A percentile compares a stretch with the other conserved stretches of the same genome.
phyloP scores from a whole-genome alignment of 768 basidiomycete genomes.

The Amanita subjunquillea region DNA sequence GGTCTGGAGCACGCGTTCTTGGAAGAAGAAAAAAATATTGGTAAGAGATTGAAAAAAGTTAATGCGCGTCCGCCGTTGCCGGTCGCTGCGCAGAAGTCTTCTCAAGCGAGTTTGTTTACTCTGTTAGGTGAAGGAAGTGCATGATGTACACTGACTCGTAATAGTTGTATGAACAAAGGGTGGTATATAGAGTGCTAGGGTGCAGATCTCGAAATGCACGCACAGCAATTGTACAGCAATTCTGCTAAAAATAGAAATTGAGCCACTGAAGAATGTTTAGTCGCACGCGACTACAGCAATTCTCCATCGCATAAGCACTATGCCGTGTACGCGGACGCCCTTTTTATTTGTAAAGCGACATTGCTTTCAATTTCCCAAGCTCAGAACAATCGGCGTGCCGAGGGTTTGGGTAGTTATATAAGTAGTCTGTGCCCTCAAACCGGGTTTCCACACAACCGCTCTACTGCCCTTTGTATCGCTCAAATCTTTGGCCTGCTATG shows the following conservation, averaged over 20 bases:
- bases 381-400: neutral
- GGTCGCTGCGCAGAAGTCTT: neutral
- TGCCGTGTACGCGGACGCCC: neutral
- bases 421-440: neutral
- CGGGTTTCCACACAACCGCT: neutral
- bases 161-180: neutral
- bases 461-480: neutral
- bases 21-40: slow-evolving; percentile 35
- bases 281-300: slow-evolving; percentile 2
- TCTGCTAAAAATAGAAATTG: neutral
- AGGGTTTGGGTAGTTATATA: neutral
- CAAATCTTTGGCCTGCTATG: neutral
- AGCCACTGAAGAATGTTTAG: neutral
- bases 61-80: neutral
- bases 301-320: neutral
- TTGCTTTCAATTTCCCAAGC: neutral
- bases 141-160: neutral
- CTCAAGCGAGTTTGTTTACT: neutral
- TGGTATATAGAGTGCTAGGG: neutral
- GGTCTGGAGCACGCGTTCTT: slow-evolving; percentile 40
- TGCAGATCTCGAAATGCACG: neutral
- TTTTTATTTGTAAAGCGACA: neutral
- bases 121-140: neutral
- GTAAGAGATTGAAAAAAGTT: slow-evolving; percentile 20
- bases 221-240: slow-evolving; percentile 1